Evolutionary conservation across 768 basidiomycete species (phyloP).

Genomic region (Cystobasidium tubakii): DNA sequence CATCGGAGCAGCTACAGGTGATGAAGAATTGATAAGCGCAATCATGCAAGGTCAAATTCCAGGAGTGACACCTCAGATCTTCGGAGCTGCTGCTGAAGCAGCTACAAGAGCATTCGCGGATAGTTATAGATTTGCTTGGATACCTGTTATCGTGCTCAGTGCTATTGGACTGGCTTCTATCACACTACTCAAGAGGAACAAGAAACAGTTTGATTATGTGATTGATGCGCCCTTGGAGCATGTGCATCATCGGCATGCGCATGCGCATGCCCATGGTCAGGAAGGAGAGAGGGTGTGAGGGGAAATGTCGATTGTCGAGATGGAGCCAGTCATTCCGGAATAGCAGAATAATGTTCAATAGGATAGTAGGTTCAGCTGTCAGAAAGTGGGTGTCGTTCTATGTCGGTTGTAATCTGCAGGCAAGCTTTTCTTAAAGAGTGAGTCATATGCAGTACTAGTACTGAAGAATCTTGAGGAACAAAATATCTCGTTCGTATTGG

Average conservation of each 20-base stretch:
- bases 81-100: neutral
- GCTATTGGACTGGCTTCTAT: neutral
- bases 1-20: conserved; percentile 10
- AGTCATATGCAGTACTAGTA: no score
- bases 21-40: neutral
- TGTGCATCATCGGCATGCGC: conserved; percentile 1
- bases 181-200: conserved; percentile 13
- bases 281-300: neutral
- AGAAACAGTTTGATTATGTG: conserved; percentile 23
- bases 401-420: no score
- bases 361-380: no score
- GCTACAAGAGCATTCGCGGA: conserved; percentile 4
- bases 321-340: no score
- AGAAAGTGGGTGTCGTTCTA: no score
- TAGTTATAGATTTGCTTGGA: conserved; percentile 14
- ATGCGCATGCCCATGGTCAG: neutral
- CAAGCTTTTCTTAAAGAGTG: no score
- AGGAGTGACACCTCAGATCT: conserved; percentile 14
- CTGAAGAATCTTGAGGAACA: no score
- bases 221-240: conserved; percentile 20
- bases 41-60: conserved; percentile 19
- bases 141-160: neutral
- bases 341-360: no score
- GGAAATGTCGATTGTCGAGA: no score
- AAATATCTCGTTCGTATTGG: no score